Conservation (phyloP, 176 grass and related monocot genomes). For the Metroxylon sagu region DNA sequence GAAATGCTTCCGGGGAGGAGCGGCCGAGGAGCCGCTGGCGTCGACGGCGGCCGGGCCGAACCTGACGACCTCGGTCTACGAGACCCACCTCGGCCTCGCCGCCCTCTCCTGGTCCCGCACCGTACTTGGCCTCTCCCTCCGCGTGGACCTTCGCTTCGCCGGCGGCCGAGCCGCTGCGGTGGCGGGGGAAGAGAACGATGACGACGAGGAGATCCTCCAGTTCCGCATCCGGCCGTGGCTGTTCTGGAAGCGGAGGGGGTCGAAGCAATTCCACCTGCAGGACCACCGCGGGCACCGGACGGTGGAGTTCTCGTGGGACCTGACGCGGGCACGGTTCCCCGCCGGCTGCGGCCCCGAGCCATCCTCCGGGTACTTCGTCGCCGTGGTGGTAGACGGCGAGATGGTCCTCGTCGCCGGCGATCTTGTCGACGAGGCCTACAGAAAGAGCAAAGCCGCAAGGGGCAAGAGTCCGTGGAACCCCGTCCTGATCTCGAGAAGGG, state of each 20-base stretch:
- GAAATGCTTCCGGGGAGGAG: constrained; percentile 19
- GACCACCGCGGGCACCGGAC: constrained; percentile 16
- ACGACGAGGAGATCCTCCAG: constrained; percentile 27
- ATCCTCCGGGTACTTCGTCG: constrained; percentile 56
- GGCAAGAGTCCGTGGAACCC: constrained; percentile 11
- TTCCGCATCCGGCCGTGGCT: constrained; percentile 59
- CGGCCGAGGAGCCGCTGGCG: background rate
- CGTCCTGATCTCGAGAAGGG: constrained; percentile 46
- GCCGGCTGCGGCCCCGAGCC: constrained; percentile 47
- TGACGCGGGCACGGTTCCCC: constrained; percentile 55
- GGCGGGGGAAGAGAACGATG: constrained; percentile 13
- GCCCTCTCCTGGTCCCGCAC: constrained; percentile 78
- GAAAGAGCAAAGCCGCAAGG: constrained; percentile 29
- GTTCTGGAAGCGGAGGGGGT: constrained; percentile 64
- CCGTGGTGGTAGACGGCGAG: constrained; percentile 58
- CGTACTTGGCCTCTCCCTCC: constrained; percentile 64
- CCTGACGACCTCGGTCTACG: constrained; percentile 69
- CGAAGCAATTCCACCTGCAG: constrained; percentile 41
- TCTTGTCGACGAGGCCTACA: constrained; percentile 68
- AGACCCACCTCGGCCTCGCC: constrained; percentile 70
- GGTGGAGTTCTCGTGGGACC: constrained; percentile 68
- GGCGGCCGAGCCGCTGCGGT: background rate
- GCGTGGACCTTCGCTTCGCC: constrained; percentile 51
- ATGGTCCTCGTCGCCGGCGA: constrained; percentile 67
- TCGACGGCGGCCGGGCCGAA: constrained; percentile 30